phyloP scores from a whole-genome alignment of 371 early-diverging fungal genomes.

The Mycotypha africana region DNA sequence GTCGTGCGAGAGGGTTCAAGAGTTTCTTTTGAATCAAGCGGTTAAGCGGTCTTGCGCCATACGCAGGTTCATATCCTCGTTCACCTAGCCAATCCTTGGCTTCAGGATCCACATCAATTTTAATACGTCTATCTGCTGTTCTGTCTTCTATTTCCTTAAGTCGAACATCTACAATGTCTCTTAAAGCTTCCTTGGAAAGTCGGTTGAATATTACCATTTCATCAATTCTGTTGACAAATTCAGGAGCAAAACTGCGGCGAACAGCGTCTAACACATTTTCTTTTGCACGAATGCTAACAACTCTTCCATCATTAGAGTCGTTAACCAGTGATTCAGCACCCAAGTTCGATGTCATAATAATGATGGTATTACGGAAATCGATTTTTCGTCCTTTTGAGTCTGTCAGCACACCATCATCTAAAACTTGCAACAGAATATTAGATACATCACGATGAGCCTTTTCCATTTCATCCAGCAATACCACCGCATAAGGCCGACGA shows the following conservation, averaged over 20 bases:
- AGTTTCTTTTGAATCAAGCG: slow-evolving; percentile 78
- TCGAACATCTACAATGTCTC: slow-evolving; percentile 78
- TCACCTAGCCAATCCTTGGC: slow-evolving; percentile 78
- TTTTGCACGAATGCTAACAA: slow-evolving; percentile 48
- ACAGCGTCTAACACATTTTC: slow-evolving; percentile 68
- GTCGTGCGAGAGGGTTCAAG: slow-evolving; percentile 75
- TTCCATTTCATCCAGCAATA: slow-evolving; percentile 92
- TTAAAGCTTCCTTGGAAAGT: slow-evolving; percentile 53
- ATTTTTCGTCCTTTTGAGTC: slow-evolving; percentile 82
- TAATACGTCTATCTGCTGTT: slow-evolving; percentile 71
- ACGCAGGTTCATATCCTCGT: slow-evolving; percentile 79
- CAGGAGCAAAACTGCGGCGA: slow-evolving; percentile 79
- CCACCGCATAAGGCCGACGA: slow-evolving; percentile 86
- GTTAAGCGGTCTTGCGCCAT: slow-evolving; percentile 83
- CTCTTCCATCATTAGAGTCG: slow-evolving; percentile 26
- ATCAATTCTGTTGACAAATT: slow-evolving; percentile 90
- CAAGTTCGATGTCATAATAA: slow-evolving; percentile 89
- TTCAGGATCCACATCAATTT: slow-evolving; percentile 58
- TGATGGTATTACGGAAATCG: slow-evolving; percentile 89
- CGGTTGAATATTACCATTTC: slow-evolving; percentile 73
- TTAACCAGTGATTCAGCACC: slow-evolving; percentile 71
- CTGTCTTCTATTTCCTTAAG: slow-evolving; percentile 70
- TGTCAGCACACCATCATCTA: slow-evolving; percentile 89
- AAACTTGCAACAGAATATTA: slow-evolving; percentile 76
- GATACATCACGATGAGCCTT: slow-evolving; percentile 82